Evolutionary conservation across 257 asterid species (phyloP).

Genomic region (Solanum rostratum): DNA sequence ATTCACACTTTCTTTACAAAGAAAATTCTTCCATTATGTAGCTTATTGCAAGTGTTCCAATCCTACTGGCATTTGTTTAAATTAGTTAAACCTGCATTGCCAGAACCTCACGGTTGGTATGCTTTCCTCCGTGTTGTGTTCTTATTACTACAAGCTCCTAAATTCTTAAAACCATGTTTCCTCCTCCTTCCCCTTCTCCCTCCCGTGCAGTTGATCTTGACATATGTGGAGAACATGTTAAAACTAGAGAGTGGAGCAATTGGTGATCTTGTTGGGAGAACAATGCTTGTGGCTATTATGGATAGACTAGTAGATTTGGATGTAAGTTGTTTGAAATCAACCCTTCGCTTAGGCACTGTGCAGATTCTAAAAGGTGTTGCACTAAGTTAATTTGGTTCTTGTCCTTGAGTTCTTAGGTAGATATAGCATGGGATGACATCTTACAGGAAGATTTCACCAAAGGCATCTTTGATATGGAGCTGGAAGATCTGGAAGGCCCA

Average conservation of each 20-base stretch:
- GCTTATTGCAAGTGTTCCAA: background rate
- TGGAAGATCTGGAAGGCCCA: slow-evolving; percentile 63
- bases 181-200: background rate
- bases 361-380: background rate
- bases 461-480: slow-evolving; percentile 58
- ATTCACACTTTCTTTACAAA: background rate
- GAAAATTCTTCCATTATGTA: background rate
- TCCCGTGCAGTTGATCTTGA: slow-evolving; percentile 28
- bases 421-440: slow-evolving; percentile 74
- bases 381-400: background rate
- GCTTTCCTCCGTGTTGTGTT: background rate
- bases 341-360: background rate
- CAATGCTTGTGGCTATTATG: slow-evolving; percentile 44
- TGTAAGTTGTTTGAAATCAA: slow-evolving; percentile 36
- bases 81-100: background rate
- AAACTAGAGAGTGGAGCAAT: slow-evolving; percentile 60
- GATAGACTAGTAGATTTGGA: slow-evolving; percentile 77
- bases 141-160: background rate
- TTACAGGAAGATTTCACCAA: slow-evolving; percentile 64
- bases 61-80: background rate
- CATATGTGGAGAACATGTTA: slow-evolving; percentile 80
- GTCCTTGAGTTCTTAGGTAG: slow-evolving; percentile 37
- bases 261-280: slow-evolving; percentile 59
- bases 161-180: background rate
- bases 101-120: background rate